Evolutionary conservation across 164 flowering plant genomes (phyloP).

Genomic region (Umbellularia californica): DNA sequence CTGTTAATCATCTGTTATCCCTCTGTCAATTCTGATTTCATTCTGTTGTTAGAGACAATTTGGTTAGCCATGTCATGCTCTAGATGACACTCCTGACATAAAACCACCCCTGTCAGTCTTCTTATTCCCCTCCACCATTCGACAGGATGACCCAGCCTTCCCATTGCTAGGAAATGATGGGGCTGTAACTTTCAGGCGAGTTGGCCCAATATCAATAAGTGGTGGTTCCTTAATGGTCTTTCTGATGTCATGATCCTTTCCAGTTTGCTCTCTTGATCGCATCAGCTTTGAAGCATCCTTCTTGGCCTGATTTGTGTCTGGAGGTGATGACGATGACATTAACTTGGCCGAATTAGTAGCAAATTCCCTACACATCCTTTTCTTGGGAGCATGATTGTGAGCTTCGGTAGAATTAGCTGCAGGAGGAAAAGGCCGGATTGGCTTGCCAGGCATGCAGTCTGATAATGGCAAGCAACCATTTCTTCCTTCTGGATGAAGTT

Average conservation of each 20-base stretch:
- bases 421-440: slow-evolving; percentile 7
- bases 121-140: slow-evolving; percentile 13
- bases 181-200: slow-evolving; percentile 67
- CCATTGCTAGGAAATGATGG: slow-evolving; percentile 36
- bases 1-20: background rate
- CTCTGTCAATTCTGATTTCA: background rate
- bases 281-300: slow-evolving; percentile 24
- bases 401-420: slow-evolving; percentile 25
- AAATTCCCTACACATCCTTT: slow-evolving; percentile 32
- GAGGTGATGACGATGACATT: slow-evolving; percentile 29
- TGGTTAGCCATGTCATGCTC: slow-evolving; percentile 4
- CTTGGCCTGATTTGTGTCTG: slow-evolving; percentile 33
- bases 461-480: slow-evolving; percentile 23
- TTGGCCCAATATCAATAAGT: slow-evolving; percentile 47
- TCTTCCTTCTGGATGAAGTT: slow-evolving; percentile 35
- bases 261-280: slow-evolving; percentile 31
- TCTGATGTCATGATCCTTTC: slow-evolving; percentile 24
- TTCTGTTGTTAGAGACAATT: background rate
- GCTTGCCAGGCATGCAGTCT: slow-evolving; percentile 21
- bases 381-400: slow-evolving; percentile 12
- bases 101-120: slow-evolving; percentile 11
- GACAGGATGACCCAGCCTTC: slow-evolving; percentile 27
- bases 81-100: background rate
- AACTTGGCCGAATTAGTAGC: background rate
- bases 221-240: slow-evolving; percentile 33